phyloP scores from a whole-genome alignment of 768 basidiomycete genomes.

The Trichaptum fuscoviolaceum region DNA sequence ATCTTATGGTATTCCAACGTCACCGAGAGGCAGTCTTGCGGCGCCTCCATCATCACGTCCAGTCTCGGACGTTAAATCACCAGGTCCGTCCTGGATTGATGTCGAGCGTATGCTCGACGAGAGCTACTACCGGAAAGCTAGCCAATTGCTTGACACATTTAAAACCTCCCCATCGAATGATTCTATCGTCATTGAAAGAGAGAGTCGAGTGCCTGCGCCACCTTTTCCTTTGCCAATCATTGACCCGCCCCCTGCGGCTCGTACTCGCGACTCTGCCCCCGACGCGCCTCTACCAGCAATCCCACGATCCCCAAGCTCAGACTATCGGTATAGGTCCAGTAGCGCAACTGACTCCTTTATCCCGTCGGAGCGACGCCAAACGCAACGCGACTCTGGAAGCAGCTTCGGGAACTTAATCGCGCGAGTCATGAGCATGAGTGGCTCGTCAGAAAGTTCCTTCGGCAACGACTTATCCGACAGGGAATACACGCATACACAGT shows the following conservation, averaged over 20 bases:
- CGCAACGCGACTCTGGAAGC: not conserved
- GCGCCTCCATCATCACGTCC: not conserved
- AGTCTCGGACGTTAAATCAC: not conserved
- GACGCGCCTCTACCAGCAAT: not conserved
- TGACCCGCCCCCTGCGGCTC: not conserved
- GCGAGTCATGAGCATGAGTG: not conserved
- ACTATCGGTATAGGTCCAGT: not conserved
- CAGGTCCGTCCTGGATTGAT: not conserved
- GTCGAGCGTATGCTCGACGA: not conserved
- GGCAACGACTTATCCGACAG: not conserved
- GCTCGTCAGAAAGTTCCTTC: not conserved
- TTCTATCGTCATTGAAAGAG: not conserved
- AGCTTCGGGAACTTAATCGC: not conserved
- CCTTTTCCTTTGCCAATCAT: not conserved
- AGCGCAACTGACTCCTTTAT: not conserved
- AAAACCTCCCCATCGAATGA: not conserved
- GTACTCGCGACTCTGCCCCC: not conserved
- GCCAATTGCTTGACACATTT: not conserved
- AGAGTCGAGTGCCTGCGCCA: not conserved
- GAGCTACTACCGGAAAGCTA: not conserved
- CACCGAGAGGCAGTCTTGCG: not conserved
- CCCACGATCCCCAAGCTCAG: not conserved
- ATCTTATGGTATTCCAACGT: not conserved
- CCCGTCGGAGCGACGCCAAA: not conserved
- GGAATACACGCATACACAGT: not conserved